Conservation (phyloP, 176 grass and related monocot genomes). For the Carex littledalei region DNA sequence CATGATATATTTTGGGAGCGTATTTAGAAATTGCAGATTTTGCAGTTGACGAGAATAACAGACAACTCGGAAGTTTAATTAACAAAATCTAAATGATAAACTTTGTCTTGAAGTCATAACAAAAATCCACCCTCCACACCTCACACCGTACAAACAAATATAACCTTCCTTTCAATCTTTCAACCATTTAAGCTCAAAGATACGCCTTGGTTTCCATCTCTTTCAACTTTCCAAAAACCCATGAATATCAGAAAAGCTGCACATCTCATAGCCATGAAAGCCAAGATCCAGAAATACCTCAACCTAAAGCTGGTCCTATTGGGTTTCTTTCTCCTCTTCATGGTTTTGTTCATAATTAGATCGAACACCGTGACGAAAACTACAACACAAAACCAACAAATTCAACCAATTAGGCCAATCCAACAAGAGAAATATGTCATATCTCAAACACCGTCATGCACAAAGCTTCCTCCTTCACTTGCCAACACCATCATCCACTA, state of each 20-base stretch:
- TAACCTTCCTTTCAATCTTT: neutral
- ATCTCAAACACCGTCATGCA: slow-evolving; percentile 8
- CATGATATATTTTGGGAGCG: neutral
- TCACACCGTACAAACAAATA: neutral
- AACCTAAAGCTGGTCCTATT: slow-evolving; percentile 42
- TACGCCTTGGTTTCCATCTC: neutral
- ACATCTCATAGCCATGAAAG: slow-evolving; percentile 48
- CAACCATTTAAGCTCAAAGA: slow-evolving; percentile 13
- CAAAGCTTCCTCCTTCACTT: slow-evolving; percentile 25
- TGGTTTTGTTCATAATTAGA: slow-evolving; percentile 41
- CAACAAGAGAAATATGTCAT: neutral
- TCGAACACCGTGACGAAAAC: slow-evolving; percentile 16
- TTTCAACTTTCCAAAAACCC: neutral
- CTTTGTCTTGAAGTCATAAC: slow-evolving; percentile 11
- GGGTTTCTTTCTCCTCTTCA: slow-evolving; percentile 20
- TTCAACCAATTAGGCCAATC: neutral
- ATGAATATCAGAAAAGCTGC: slow-evolving; percentile 42
- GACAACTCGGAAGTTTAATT: neutral
- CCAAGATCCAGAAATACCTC: slow-evolving; percentile 44
- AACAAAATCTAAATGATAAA: slow-evolving; percentile 3
- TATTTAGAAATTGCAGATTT: slow-evolving; percentile 5
- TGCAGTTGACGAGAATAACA: neutral
- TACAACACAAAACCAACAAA: neutral
- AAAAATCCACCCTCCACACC: slow-evolving; percentile 5
- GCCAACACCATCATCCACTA: slow-evolving; percentile 45